Evolutionary conservation across 345 rosid genomes (phyloP).

Genomic region (Citrus inodora): DNA sequence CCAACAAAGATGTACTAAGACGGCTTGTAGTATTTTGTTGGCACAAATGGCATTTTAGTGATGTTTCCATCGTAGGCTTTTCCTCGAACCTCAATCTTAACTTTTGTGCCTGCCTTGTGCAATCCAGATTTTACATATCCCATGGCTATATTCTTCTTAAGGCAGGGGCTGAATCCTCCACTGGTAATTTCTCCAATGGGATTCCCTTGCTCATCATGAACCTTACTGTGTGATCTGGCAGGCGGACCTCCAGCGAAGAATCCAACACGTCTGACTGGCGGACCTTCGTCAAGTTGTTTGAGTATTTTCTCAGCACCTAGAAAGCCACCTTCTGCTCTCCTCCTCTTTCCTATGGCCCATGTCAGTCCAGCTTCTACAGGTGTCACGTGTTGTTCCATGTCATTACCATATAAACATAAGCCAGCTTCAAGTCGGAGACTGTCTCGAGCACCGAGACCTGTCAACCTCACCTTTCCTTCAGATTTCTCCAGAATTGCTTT

Average conservation of each 20-base stretch:
- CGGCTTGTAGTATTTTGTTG: conserved; percentile 85
- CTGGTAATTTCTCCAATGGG: conserved; percentile 92
- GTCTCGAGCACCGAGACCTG: conserved; percentile 95
- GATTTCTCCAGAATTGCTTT: conserved; percentile 94
- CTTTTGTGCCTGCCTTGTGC: conserved; percentile 83
- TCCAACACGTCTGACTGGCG: conserved; percentile 82
- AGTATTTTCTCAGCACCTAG: conserved; percentile 89
- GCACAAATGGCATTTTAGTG: conserved; percentile 85
- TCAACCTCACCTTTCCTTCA: conserved; percentile 83
- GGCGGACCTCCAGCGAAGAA: conserved; percentile 87
- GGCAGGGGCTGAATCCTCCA: conserved; percentile 95
- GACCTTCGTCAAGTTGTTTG: conserved; percentile 84
- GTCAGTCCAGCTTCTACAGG: conserved; percentile 95
- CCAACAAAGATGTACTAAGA: conserved; percentile 31
- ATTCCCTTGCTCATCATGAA: conserved; percentile 69
- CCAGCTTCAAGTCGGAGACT: conserved; percentile 97
- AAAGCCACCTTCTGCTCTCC: conserved; percentile 94
- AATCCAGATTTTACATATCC: conserved; percentile 91
- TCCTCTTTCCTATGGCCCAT: conserved; percentile 98
- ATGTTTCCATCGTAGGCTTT: conserved; percentile 78
- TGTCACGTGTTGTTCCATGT: conserved; percentile 89
- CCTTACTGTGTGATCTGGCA: conserved; percentile 89
- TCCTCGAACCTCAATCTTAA: conserved; percentile 76
- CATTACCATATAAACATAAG: conserved; percentile 83
- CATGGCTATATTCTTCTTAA: conserved; percentile 97